Conservation (phyloP, 164 flowering plant species). For the Aristolochia californica region DNA sequence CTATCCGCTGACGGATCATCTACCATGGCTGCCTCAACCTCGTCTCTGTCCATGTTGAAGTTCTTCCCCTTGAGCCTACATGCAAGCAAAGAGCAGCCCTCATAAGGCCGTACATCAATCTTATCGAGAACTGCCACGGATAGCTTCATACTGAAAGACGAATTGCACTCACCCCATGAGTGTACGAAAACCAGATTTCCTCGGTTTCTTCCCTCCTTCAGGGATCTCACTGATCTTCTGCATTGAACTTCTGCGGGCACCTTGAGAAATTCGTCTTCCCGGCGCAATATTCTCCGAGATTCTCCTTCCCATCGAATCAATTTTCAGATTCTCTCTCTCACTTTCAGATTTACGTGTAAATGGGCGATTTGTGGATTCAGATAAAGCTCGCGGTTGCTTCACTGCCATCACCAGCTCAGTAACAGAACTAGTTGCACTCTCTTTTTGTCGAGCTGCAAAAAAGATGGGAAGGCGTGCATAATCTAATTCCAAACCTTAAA, state of each 20-base stretch:
- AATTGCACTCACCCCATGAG: constrained; percentile 63
- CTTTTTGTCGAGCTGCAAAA: constrained; percentile 82
- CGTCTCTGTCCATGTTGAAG: constrained; percentile 11
- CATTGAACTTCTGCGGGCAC: constrained; percentile 39
- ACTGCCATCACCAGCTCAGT: constrained; percentile 72
- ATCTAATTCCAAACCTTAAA: not conserved
- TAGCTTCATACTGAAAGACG: not conserved
- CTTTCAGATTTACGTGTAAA: constrained; percentile 54
- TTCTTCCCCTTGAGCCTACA: constrained; percentile 47
- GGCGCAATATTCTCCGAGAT: constrained; percentile 47
- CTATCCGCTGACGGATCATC: constrained; percentile 23
- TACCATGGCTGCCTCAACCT: constrained; percentile 16
- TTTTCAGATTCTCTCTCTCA: constrained; percentile 24
- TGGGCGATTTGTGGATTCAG: constrained; percentile 56
- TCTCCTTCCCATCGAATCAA: constrained; percentile 26
- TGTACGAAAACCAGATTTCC: constrained; percentile 58
- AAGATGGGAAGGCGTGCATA: too few relatives aligned
- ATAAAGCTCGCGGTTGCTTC: constrained; percentile 57
- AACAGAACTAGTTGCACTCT: constrained; percentile 59
- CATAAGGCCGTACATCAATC: too few relatives aligned
- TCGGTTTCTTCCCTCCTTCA: constrained; percentile 45
- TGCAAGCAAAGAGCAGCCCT: too few relatives aligned
- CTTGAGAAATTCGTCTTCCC: constrained; percentile 46
- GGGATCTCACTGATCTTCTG: constrained; percentile 58
- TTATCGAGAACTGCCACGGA: too few relatives aligned